These are phyloP conservation scores for Miamiensis avidus DNA, from an alignment of 169 alveolate genomes.

Conservation along the genomic window DNA sequence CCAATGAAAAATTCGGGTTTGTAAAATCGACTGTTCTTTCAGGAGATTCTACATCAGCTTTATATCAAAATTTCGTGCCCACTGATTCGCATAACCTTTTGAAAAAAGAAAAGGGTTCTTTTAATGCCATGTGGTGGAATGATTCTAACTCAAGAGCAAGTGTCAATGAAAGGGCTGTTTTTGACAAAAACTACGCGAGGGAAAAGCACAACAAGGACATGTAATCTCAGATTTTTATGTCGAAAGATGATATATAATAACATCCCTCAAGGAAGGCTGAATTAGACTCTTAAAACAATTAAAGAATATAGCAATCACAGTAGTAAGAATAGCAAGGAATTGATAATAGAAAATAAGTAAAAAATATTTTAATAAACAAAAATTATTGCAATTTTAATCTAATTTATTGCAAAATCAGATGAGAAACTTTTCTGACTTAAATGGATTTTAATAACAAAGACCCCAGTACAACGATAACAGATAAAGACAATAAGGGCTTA, in stretches of 20 bases:
- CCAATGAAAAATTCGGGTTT: not conserved
- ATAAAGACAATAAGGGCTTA: not conserved
- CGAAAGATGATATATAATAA: too few species aligned
- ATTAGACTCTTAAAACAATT: not conserved
- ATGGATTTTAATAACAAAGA: not conserved
- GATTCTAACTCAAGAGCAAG: not conserved
- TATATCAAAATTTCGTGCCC: not conserved
- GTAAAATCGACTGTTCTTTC: not conserved
- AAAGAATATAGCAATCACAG: not conserved
- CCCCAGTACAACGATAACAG: not conserved
- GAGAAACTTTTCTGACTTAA: not conserved
- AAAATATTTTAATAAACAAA: too few species aligned
- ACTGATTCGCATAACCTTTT: too few species aligned
- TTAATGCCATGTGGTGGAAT: not conserved
- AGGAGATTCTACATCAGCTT: not conserved
- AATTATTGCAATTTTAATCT: not conserved
- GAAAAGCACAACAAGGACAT: not conserved
- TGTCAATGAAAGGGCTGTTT: not conserved
- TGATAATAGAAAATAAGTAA: not conserved
- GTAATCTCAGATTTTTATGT: not conserved
- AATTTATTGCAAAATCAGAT: not conserved
- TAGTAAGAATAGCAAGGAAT: not conserved
- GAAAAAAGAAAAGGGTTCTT: not conserved
- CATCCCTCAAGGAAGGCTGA: not conserved
- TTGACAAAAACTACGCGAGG: not conserved